Conservation (phyloP, 192 early-diverging fungal genomes). For the Jimgerdemannia flammicorona region DNA sequence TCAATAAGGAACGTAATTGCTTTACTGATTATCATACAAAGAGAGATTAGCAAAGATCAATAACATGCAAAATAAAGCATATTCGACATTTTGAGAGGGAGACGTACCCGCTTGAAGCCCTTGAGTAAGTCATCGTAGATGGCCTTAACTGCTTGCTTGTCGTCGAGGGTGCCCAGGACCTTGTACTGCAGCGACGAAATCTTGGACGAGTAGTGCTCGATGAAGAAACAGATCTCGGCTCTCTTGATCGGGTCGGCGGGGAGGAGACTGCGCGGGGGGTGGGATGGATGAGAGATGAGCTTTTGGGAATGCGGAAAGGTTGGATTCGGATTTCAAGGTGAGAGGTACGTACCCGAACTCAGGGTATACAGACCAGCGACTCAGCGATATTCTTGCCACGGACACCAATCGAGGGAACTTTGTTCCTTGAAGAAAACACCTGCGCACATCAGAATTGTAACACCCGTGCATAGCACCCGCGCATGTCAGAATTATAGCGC, state of each 20-base stretch:
- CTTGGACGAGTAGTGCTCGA: slow-evolving; percentile 39
- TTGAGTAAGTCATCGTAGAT: slow-evolving; percentile 22
- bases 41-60: no score
- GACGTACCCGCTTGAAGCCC: slow-evolving; percentile 13
- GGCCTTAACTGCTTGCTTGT: slow-evolving; percentile 18
- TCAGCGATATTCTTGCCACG: slow-evolving; percentile 56
- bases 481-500: no score
- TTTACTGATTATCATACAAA: no score
- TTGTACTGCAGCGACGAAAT: slow-evolving; percentile 22
- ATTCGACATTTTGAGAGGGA: neutral
- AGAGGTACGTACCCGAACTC: slow-evolving; percentile 33
- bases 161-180: slow-evolving; percentile 11
- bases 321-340: neutral
- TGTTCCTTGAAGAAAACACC: slow-evolving; percentile 13
- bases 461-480: no score
- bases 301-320: neutral
- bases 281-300: neutral
- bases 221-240: slow-evolving; percentile 39
- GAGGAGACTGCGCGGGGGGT: slow-evolving; percentile 26
- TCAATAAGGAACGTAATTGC: no score
- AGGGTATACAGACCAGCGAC: slow-evolving; percentile 60
- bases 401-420: slow-evolving; percentile 60
- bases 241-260: slow-evolving; percentile 39
- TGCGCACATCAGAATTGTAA: no score
- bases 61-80: no score